These are phyloP conservation scores for Baorangia bicolor DNA, from an alignment of 768 basidiomycete species.

Conservation along the genomic window DNA sequence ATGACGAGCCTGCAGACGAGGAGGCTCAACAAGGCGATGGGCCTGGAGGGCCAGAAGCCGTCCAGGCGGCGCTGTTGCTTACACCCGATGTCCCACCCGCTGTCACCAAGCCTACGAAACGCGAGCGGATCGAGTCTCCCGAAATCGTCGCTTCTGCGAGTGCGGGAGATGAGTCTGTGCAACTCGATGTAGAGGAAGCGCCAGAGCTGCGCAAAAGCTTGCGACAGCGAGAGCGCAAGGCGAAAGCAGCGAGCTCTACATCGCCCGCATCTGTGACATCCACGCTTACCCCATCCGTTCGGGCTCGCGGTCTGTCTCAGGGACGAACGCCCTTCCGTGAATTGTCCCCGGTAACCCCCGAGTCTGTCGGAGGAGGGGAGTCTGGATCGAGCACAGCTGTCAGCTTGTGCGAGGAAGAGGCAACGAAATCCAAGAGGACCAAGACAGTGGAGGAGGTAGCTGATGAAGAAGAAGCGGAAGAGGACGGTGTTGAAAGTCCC, in stretches of 20 bases:
- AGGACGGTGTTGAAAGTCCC: conserved; percentile 10
- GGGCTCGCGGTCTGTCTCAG: conserved; percentile 20
- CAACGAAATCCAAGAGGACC: conserved; percentile 19
- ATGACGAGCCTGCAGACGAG: conserved; percentile 6
- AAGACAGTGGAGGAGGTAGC: conserved; percentile 12
- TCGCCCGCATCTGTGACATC: conserved; percentile 32
- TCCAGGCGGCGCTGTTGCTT: conserved; percentile 15
- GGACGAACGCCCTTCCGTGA: conserved; percentile 23
- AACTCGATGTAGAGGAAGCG: conserved; percentile 18
- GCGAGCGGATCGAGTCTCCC: conserved; percentile 20
- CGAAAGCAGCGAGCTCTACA: conserved; percentile 12
- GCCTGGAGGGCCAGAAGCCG: background rate
- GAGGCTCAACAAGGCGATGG: conserved; percentile 3
- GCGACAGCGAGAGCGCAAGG: conserved; percentile 30
- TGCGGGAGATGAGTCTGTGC: conserved; percentile 9
- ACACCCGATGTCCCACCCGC: conserved; percentile 12
- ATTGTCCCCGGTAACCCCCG: conserved; percentile 23
- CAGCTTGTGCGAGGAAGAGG: conserved; percentile 31
- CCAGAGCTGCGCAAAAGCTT: conserved; percentile 30
- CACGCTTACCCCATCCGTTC: conserved; percentile 30
- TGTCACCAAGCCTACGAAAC: conserved; percentile 19
- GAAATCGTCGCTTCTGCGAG: conserved; percentile 8
- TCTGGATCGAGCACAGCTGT: conserved; percentile 36
- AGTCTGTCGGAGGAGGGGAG: conserved; percentile 27
- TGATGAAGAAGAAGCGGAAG: conserved; percentile 16